Evolutionary conservation across 768 basidiomycete genomes (phyloP), one percentile per base, ranked within the genome.

Genomic region (Kwoniella europaea): DNA sequence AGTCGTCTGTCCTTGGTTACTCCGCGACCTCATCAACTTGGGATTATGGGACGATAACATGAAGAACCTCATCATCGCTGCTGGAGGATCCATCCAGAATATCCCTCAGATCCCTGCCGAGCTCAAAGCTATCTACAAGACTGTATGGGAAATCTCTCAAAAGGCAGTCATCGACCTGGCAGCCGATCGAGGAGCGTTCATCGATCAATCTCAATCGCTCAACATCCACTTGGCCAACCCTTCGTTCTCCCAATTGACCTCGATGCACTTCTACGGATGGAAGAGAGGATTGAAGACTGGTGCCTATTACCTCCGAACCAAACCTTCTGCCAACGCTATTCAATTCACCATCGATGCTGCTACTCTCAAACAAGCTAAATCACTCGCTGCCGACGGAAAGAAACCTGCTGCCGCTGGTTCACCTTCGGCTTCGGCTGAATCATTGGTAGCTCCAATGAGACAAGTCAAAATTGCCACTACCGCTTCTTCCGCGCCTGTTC

Each of bases 71-170:
- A 94, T 99, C 84, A 98, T 99, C 76, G 97, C 97, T 15, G 91
- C 96, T 85, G 91, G 94, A 79, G 96, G 86, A 65, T 85, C 83
- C 57, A 83, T 86, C 58, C 93, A 96, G 82, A 92, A 89, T 82
- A 93, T 98, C 75, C 90, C 92, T 29, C 88, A 81, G 58, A 93
- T 98, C 75, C 95, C 96, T 1, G 90, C 90, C 68, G 89, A 97
- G 74, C 87, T 95, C 85, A 98, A 97, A 85, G 92, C 92, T 0
- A 94, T 99, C 86, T 99, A 99, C 89, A 98, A 98, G 87, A 99
- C 96, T n/a, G 96, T 98, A 60, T 99, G 96, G 96, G 96, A 99
- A 86, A 95, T 99, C 84, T 91, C 89, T 56, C 96, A 98, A 86
- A 98, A 98, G 92, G 94, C 93, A 82, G 90, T 99, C 74, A 90